phyloP scores from a whole-genome alignment of 148 eudicot species.

The Arctostaphylos glauca region DNA sequence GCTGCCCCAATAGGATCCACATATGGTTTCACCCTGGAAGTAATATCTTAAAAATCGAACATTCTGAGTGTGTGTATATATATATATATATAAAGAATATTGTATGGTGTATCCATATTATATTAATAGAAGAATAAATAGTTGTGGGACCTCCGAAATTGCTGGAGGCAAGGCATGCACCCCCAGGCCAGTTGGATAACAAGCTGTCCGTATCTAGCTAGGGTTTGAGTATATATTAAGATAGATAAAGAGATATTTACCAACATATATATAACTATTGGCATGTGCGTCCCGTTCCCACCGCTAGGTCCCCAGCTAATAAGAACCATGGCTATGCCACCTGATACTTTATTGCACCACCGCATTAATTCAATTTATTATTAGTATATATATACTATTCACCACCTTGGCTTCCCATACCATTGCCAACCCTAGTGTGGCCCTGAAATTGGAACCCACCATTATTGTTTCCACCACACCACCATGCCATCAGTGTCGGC shows the following conservation, averaged over 20 bases:
- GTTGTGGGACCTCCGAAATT: neutral
- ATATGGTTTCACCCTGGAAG: too few relatives aligned
- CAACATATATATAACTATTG: neutral
- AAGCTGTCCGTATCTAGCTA: neutral
- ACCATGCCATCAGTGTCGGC: too few relatives aligned
- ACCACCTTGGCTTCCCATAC: neutral
- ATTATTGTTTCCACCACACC: too few relatives aligned
- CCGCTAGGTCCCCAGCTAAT: conserved; percentile 10
- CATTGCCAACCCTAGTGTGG: neutral
- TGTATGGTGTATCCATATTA: too few relatives aligned
- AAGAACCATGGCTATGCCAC: neutral
- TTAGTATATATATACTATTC: too few relatives aligned
- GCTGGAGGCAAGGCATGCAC: neutral
- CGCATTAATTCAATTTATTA: neutral
- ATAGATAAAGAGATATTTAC: too few relatives aligned
- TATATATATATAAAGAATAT: too few relatives aligned
- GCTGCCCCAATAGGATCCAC: too few relatives aligned
- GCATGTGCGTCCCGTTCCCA: conserved; percentile 25
- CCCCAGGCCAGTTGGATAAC: neutral
- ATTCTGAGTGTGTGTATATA: too few relatives aligned
- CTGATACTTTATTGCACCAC: conserved; percentile 5
- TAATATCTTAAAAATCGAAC: too few relatives aligned
- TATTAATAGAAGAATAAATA: too few relatives aligned
- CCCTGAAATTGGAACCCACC: neutral
- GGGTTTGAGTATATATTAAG: neutral